Base-by-base conservation (phyloP, 2,329 filamentous ascomycete species). In the Colletotrichum graminicola region DNA sequence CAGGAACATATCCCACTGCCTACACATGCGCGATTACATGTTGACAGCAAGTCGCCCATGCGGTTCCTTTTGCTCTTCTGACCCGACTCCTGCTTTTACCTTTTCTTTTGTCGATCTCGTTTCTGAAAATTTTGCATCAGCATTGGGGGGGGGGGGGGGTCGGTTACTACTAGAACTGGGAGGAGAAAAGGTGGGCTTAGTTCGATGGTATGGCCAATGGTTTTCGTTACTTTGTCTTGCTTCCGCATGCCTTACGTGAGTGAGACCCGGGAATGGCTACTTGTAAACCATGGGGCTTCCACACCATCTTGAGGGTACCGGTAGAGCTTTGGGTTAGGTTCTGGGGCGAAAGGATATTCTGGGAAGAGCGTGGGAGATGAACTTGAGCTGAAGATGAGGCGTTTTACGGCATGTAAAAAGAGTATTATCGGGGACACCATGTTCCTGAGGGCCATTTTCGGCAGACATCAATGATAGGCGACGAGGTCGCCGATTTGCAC, bases 321-420 rank as follows among this genome's bases (percentile, higher is more conserved):
- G 1, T 3, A 34, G 47, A 12, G 11, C 62, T 43, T 43, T 14
- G 8, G 26, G 21, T n/a, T 18, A 21, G 21, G 14, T 47, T 45
- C 14, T 16, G 21, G 21, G 43, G 5, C 11, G 36, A 41, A 49
- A 23, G 32, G 47, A 45, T 18, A 12, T 56, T 43, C 23, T 21
- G 51, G 36, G 64, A 60, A 52, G 26, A 21, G 12, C 8, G 34
- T 23, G 43, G 36, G n/a, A 45, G 52, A 41, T 29, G 60, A 47
- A 45, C 10, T 16, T 16, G 52, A 34, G 29, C 52, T 23, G 36
- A n/a, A 52, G 18, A 29, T 56, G 32, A 36, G 66, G 69, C 65
- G 65, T 52, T 72, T 69, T 47, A 56, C 14, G 65, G 34, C 65
- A 54, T 72, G 59, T 60, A 63, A 64, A 36, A 68, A 63, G 52